Conservation (phyloP, 2,329 filamentous ascomycete species). For the Hypoxylon sp. region DNA sequence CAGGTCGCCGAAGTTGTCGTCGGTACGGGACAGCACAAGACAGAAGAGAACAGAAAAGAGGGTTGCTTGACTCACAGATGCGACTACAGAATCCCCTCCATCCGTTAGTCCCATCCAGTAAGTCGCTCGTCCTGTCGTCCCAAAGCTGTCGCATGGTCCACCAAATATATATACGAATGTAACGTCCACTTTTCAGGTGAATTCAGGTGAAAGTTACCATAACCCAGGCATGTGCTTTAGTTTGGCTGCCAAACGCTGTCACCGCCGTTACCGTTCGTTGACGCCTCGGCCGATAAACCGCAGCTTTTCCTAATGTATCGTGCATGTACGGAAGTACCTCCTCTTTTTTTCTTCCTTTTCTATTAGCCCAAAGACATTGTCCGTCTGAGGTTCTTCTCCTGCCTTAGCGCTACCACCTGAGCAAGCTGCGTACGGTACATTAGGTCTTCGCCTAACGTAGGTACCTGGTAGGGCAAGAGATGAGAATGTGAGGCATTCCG, state of each 20-base stretch:
- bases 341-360: background rate
- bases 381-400: constrained; percentile 33
- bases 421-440: constrained; percentile 12
- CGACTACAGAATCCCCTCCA: constrained; percentile 25
- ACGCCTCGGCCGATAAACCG: background rate
- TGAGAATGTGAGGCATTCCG: constrained; percentile 14
- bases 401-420: constrained; percentile 36
- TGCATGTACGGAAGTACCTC: constrained; percentile 32
- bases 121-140: constrained; percentile 25
- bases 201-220: constrained; percentile 43
- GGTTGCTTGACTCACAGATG: constrained; percentile 17
- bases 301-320: constrained; percentile 13
- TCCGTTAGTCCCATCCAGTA: constrained; percentile 27
- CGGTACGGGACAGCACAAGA: constrained; percentile 9
- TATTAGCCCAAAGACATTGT: constrained; percentile 28
- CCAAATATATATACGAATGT: constrained; percentile 27
- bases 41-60: background rate
- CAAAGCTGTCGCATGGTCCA: constrained; percentile 32
- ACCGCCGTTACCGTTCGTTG: too few species aligned
- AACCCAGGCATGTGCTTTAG: constrained; percentile 16
- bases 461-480: too few species aligned
- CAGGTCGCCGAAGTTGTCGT: constrained; percentile 36
- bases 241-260: too few species aligned
- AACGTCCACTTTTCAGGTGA: constrained; percentile 44
- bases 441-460: constrained; percentile 5